Evolutionary conservation across 2,329 filamentous ascomycete species (phyloP), one percentile per base, ranked within the genome.

Genomic region (Sporothrix inflata): DNA sequence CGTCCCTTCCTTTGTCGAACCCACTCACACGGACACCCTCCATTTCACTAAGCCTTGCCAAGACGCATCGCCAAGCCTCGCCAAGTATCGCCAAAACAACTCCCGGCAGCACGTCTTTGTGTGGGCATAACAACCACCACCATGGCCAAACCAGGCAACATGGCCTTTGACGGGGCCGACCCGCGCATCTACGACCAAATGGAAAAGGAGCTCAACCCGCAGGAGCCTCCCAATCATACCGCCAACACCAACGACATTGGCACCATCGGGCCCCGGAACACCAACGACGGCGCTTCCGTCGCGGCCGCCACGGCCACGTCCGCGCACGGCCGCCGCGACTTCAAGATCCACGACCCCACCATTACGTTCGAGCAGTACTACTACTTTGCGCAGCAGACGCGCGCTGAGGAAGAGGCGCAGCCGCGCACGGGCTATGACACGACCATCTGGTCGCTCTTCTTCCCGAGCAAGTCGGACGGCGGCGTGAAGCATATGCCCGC

Each of bases 311-410:
- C 65, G 3, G 65, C 42, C 27, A 19, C 19, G 24, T n/a, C 65
- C 5, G 63, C 63, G 8, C 42, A 47, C 63, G 16, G 34, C 24
- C 63, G 40, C 42, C 45, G 45, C 45, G 24, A 49, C 16, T 21
- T 21, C 65, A n/a, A 21, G 27, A 75, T 67, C 72, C 78, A 76
- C 77, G 80, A 81, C 65, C 68, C 76, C 3, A 76, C 55, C 66
- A 74, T 81, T 51, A 71, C 76, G 0, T 81, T 81, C 71, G 80
- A 81, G 71, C 80, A 81, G 73, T 81, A 81, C 69, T 72, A 78
- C 57, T 79, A 81, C 75, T 81, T 80, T 68, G 79, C 78, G 1
- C 69, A 77, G 24, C 76, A 77, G 42, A 81, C 79, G 24, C 77
- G 80, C 19, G 76, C 75, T 19, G 79, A 80, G 51, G 79, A 82